A percentile compares a stretch with the other conserved stretches of the same genome.
These are phyloP conservation scores for Globisporangium irregulare DNA, from an alignment of 352 stramenopile species.

Conservation along the genomic window DNA sequence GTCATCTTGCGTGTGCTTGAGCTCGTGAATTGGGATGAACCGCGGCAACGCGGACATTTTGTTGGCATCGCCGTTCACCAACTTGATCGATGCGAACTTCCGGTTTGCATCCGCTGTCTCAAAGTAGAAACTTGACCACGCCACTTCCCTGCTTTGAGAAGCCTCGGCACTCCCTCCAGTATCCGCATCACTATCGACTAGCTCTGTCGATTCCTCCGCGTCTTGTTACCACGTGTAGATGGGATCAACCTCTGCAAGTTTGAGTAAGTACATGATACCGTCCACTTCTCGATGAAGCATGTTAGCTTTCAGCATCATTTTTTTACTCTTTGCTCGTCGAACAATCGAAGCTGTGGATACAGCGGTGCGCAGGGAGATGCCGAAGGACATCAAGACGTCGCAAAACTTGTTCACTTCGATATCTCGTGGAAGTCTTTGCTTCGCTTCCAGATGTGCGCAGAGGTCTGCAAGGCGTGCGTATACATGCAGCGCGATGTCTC, in stretches of 20 bases:
- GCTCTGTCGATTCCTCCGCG: neutral
- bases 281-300: constrained; percentile 11
- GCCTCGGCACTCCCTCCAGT: neutral
- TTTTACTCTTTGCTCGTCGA: constrained; percentile 2
- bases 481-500: neutral
- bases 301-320: neutral
- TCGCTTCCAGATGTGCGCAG: neutral
- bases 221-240: constrained; percentile 3
- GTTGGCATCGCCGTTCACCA: constrained; percentile 8
- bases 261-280: constrained; percentile 4
- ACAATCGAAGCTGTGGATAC: constrained; percentile 2
- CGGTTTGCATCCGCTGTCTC: constrained; percentile 4
- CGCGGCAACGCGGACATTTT: constrained; percentile 5
- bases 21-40: constrained; percentile 17
- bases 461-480: constrained; percentile 10
- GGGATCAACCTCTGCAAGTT: neutral
- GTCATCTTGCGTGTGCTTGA: constrained; percentile 9
- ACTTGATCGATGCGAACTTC: constrained; percentile 8
- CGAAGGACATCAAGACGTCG: constrained; percentile 8
- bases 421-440: constrained; percentile 4
- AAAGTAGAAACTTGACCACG: constrained; percentile 9
- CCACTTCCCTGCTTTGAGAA: neutral
- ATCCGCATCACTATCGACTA: neutral
- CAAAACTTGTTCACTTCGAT: constrained; percentile 11
- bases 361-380: constrained; percentile 3